Percentiles rank a stretch among this genome's conserved stretches.
Conservation (phyloP, 768 basidiomycete genomes). For the Suillus bovinus region DNA sequence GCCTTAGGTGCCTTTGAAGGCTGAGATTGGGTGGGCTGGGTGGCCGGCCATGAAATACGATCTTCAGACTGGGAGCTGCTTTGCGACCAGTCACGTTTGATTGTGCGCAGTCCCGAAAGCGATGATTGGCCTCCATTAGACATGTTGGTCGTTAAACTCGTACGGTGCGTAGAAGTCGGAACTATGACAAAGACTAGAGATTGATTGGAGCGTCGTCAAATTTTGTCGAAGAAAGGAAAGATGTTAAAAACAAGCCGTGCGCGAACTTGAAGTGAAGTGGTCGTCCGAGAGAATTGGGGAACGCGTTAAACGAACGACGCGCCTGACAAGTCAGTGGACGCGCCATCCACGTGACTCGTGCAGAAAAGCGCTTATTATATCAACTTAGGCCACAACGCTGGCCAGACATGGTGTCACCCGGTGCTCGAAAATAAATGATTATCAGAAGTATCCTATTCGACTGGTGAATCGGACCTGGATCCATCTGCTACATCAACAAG, state of each 20-base stretch:
- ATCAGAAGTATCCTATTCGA: neutral
- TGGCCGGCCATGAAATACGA: conserved; percentile 46
- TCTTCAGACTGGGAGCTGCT: conserved; percentile 37
- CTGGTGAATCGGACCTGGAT: neutral
- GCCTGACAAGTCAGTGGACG: no score
- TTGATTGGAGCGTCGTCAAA: neutral
- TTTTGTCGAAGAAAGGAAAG: neutral
- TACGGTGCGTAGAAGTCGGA: neutral
- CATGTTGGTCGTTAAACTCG: conserved; percentile 16
- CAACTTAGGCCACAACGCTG: neutral
- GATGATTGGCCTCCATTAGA: conserved; percentile 29
- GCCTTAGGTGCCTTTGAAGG: conserved; percentile 19
- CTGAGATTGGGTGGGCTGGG: conserved; percentile 12
- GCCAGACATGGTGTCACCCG: no score
- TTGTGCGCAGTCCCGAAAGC: conserved; percentile 59
- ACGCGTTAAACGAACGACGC: neutral
- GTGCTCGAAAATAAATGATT: neutral
- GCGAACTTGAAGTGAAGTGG: neutral
- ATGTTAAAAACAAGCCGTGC: neutral
- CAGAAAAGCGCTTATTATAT: neutral
- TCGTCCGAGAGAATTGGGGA: neutral
- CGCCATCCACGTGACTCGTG: neutral
- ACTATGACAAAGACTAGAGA: neutral
- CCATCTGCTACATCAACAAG: neutral
- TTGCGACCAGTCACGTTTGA: conserved; percentile 64